Evolutionary conservation across 2,329 filamentous ascomycete species (phyloP), one percentile per base, ranked within the genome.

Genomic region (Aspergillus novofumigatus): DNA sequence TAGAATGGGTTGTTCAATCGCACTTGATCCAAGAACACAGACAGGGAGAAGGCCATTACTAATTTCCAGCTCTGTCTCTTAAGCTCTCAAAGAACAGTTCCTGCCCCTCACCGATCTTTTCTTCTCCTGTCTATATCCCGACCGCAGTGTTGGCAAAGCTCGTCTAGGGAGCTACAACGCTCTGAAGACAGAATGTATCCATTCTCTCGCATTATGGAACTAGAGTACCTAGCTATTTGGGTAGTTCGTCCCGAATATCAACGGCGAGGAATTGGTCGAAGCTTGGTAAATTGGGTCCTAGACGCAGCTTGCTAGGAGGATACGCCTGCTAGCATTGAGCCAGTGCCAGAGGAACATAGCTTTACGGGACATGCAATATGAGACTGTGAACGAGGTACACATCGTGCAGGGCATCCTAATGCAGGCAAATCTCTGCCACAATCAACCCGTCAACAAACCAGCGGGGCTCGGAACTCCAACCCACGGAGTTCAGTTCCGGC

Each of bases 261-360:
- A 11, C 55, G 56, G 23, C 51, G 52, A 14, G 65, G 62, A 2
- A 54, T 63, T 17, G 64, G 62, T 38, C 56, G 49, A 26, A 51
- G 52, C 21, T 58, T 67, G 20, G 54, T 67, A 7, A 51, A 59
- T 44, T 62, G 53, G 61, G 59, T 59, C 9, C 23, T 65, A 14
- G 54, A 62, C 41, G 60, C 59, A 38, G 65, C 62, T 5, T 45
- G 48, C 20, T 49, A 51, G 45, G 63, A 68, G 23, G 48, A 56
- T 6, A 53, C 63, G 7, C 55, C 60, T 1, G 61, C 58, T 29
- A 53, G 54, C 3, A n/a, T 61, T 10, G 57, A 44, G 47, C 57
- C 7, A 58, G 54, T 51, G 25, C 51, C 17, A 51, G 57, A 42
- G 56, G 53, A 9, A 51, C 52, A 11, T 8, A 11, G 9, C 42